Evolutionary conservation across 2,329 filamentous ascomycete species (phyloP).

Genomic region (Diplodia sapinea): DNA sequence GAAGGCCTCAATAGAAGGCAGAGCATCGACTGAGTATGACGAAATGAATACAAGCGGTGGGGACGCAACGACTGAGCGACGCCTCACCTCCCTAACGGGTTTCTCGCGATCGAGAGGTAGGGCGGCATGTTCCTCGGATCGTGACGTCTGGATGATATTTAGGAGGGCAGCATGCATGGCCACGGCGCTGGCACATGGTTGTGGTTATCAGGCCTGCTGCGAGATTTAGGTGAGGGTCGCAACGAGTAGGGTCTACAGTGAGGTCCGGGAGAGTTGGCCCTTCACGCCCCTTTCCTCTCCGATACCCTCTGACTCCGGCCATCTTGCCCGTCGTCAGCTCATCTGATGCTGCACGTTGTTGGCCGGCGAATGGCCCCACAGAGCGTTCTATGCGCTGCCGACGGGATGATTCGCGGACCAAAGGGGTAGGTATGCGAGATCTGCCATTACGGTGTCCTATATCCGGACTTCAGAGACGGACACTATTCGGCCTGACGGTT

Average conservation of each 20-base stretch:
- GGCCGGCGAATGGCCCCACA: neutral
- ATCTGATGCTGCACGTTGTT: neutral
- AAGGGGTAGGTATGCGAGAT: neutral
- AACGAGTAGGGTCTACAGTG: conserved; percentile 10
- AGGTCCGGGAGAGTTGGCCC: conserved; percentile 17
- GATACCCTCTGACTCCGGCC: neutral
- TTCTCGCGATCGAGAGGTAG: conserved; percentile 12
- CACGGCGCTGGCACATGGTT: neutral
- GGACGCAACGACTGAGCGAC: conserved; percentile 5
- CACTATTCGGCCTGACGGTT: neutral
- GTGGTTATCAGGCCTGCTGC: neutral
- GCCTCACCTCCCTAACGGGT: conserved; percentile 3
- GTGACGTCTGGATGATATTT: conserved; percentile 15
- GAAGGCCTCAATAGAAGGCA: neutral
- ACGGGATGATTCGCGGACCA: neutral
- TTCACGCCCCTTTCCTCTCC: conserved; percentile 14
- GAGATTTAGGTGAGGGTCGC: conserved; percentile 21
- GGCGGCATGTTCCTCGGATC: conserved; percentile 15
- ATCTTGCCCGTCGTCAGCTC: conserved; percentile 2
- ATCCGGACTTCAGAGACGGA: conserved; percentile 17
- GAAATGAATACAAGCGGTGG: conserved; percentile 15
- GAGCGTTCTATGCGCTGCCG: conserved; percentile 8
- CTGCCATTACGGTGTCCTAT: conserved; percentile 7
- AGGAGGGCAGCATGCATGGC: neutral
- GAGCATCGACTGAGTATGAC: conserved; percentile 12